phyloP scores from a whole-genome alignment of 371 early-diverging fungal genomes.

The Entomophthora muscae region DNA sequence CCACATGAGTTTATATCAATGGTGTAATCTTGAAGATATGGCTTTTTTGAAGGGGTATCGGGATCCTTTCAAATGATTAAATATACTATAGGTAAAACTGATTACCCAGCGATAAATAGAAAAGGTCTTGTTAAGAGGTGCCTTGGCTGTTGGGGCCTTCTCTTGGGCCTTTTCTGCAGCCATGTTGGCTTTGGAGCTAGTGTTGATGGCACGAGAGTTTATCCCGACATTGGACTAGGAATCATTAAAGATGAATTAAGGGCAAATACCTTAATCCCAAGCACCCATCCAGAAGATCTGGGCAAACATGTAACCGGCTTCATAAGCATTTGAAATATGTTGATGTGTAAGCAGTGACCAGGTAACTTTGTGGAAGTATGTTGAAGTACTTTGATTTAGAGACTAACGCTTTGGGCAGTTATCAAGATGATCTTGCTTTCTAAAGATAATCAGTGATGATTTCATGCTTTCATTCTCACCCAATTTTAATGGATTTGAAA shows the following conservation, averaged over 20 bases:
- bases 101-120: slow-evolving; percentile 58
- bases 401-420: neutral
- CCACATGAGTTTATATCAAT: slow-evolving; percentile 81
- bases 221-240: neutral
- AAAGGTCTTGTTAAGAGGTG: slow-evolving; percentile 37
- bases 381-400: neutral
- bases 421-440: neutral
- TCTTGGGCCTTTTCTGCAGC: neutral
- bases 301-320: neutral
- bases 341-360: too few species aligned
- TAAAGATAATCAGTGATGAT: neutral
- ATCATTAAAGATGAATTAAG: neutral
- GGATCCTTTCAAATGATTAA: slow-evolving; percentile 41
- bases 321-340: neutral
- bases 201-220: neutral
- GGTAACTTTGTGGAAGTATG: too few species aligned
- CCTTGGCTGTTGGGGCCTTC: slow-evolving; percentile 7
- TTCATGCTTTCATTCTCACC: too few species aligned
- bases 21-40: slow-evolving; percentile 67
- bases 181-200: neutral
- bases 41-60: slow-evolving; percentile 75
- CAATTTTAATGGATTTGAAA: too few species aligned
- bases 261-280: neutral
- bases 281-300: neutral
- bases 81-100: neutral